Percentiles rank a stretch among this genome's conserved stretches.
Conservation (phyloP, 768 basidiomycete species). For the Tephrocybe rancida region DNA sequence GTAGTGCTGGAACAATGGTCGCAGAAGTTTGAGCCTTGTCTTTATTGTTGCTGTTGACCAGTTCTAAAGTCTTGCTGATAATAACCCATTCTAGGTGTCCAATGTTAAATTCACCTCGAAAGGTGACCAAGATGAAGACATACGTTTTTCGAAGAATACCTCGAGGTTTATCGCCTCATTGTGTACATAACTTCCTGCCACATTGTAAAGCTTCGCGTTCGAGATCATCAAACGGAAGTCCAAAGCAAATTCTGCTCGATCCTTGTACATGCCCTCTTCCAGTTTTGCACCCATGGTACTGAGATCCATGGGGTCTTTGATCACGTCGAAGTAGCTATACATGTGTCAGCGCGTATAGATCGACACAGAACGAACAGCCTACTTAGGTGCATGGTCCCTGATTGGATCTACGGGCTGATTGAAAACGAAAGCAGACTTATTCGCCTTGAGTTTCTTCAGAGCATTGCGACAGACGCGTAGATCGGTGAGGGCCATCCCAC, state of each 20-base stretch:
- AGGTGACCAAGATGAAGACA: conserved; percentile 24
- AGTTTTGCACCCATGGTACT: conserved; percentile 87
- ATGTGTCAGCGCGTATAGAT: conserved; percentile 12
- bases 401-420: conserved; percentile 95
- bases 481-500: conserved; percentile 79
- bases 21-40: conserved; percentile 45
- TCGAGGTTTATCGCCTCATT: conserved; percentile 79
- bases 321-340: conserved; percentile 83
- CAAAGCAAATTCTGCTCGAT: conserved; percentile 78
- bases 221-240: conserved; percentile 88
- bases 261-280: conserved; percentile 82
- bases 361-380: conserved; percentile 24
- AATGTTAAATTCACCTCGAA: not conserved
- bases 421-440: conserved; percentile 78
- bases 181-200: conserved; percentile 67
- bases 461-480: conserved; percentile 74
- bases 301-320: conserved; percentile 95
- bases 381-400: conserved; percentile 89
- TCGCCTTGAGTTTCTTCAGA: conserved; percentile 74
- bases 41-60: conserved; percentile 31
- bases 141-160: conserved; percentile 84
- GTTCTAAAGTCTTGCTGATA: conserved; percentile 82
- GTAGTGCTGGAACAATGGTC: conserved; percentile 27
- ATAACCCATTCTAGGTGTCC: conserved; percentile 77
- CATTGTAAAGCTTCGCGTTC: conserved; percentile 89